Percentiles rank a stretch among this genome's conserved stretches.
Conservation (phyloP, 257 asterid genomes). For the Misopates orontium region DNA sequence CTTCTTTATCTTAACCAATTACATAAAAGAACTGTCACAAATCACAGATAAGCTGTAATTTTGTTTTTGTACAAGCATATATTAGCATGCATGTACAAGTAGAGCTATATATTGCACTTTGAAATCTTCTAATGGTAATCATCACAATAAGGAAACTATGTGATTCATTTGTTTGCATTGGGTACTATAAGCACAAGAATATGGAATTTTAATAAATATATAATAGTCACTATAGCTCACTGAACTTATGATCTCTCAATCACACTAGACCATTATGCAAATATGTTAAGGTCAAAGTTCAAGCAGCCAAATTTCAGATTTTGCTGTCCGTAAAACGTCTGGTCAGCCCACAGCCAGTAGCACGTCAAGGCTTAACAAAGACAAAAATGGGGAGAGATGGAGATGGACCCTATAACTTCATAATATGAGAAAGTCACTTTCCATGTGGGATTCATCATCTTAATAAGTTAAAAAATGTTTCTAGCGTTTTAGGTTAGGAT, state of each 20-base stretch:
- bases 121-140: not conserved
- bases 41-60: not conserved
- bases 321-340: not conserved
- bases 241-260: not conserved
- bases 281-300: slow-evolving; percentile 2
- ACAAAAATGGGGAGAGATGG: too few species aligned
- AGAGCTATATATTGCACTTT: not conserved
- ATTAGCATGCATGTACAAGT: not conserved
- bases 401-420: not conserved
- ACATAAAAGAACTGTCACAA: not conserved
- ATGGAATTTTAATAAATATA: not conserved
- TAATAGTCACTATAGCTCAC: slow-evolving; percentile 1
- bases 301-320: slow-evolving; percentile 15
- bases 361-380: not conserved
- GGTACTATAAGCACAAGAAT: slow-evolving; percentile 17
- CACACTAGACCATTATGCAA: not conserved
- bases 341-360: not conserved
- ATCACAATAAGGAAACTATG: not conserved
- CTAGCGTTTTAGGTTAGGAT: not conserved
- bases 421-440: not conserved
- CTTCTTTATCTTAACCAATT: slow-evolving; percentile 7
- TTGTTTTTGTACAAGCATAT: not conserved
- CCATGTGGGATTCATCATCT: not conserved
- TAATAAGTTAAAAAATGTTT: not conserved
- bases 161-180: slow-evolving; percentile 4